Evolutionary conservation across 2,329 filamentous ascomycete genomes (phyloP).

Genomic region (Colletotrichum lentis): DNA sequence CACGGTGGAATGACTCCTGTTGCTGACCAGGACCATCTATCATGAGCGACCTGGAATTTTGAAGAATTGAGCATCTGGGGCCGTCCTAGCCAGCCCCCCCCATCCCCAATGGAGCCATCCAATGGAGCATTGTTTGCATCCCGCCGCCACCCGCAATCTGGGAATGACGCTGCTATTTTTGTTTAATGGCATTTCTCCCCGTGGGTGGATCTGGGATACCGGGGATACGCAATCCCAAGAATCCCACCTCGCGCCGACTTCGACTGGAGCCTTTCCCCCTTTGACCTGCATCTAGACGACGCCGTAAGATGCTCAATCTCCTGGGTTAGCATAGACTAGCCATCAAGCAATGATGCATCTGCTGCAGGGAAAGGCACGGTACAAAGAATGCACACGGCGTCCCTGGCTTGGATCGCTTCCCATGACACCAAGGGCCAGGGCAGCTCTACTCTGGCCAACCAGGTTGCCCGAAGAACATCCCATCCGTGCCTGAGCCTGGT

Average conservation of each 20-base stretch:
- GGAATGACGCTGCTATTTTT: conserved; percentile 17
- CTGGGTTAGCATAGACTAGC: not conserved
- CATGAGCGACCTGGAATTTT: conserved; percentile 31
- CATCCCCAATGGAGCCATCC: conserved; percentile 1
- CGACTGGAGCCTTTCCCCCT: not conserved
- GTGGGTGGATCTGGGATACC: not conserved
- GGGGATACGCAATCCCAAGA: conserved; percentile 3
- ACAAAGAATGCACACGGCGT: too few relatives aligned
- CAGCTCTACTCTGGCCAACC: conserved; percentile 15
- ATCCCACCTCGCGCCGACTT: not conserved
- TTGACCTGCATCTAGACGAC: not conserved
- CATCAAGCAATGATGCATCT: too few relatives aligned
- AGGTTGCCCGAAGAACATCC: not conserved
- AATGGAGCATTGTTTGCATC: conserved; percentile 10
- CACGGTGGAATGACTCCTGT: not conserved
- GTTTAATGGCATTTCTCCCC: conserved; percentile 1
- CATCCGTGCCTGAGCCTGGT: not conserved
- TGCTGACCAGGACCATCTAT: conserved; percentile 2
- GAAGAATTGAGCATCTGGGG: conserved; percentile 27
- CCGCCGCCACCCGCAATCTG: conserved; percentile 4
- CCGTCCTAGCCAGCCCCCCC: conserved; percentile 13
- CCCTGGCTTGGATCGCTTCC: conserved; percentile 12
- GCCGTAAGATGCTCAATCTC: conserved; percentile 7
- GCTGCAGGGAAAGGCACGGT: too few relatives aligned
- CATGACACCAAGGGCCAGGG: conserved; percentile 3